phyloP scores from a whole-genome alignment of 2,329 filamentous ascomycete genomes.

The Penicillium concentricum region DNA sequence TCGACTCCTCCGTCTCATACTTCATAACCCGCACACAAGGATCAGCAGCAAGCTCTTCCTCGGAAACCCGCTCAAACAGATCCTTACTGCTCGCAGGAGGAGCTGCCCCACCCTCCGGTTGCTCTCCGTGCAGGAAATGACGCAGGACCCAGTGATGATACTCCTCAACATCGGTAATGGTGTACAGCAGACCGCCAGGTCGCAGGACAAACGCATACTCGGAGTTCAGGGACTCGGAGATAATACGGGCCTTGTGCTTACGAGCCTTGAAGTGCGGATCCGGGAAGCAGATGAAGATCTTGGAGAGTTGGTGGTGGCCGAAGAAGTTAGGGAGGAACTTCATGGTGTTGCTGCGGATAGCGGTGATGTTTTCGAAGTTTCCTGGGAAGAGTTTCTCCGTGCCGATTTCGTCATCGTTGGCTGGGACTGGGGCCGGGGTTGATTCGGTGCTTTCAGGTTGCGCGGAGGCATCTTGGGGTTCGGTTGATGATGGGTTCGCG shows the following conservation, averaged over 20 bases:
- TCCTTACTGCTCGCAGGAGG: constrained; percentile 57
- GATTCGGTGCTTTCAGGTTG: neutral
- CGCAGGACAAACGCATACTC: constrained; percentile 88
- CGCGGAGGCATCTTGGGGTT: neutral
- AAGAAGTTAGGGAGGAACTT: constrained; percentile 99
- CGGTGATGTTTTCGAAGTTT: constrained; percentile 81
- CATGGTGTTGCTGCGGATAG: constrained; percentile 93
- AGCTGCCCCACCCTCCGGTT: constrained; percentile 69
- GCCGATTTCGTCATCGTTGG: constrained; percentile 20
- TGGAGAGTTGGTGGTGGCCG: constrained; percentile 71
- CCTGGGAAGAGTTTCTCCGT: constrained; percentile 30
- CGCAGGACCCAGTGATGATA: constrained; percentile 90
- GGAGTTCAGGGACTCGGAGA: constrained; percentile 80
- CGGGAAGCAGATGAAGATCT: constrained; percentile 97
- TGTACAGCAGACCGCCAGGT: constrained; percentile 86
- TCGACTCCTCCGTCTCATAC: constrained; percentile 89
- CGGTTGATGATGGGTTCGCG: constrained; percentile 6
- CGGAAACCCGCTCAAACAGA: constrained; percentile 72
- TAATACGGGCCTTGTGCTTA: constrained; percentile 96
- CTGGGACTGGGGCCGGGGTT: constrained; percentile 1
- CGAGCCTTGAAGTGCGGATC: constrained; percentile 97
- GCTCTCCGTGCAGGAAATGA: constrained; percentile 66
- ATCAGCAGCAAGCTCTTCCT: constrained; percentile 53
- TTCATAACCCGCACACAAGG: constrained; percentile 64
- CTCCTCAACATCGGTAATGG: constrained; percentile 95